phyloP scores from a whole-genome alignment of 768 basidiomycete genomes.

The Auriscalpium orientale region DNA sequence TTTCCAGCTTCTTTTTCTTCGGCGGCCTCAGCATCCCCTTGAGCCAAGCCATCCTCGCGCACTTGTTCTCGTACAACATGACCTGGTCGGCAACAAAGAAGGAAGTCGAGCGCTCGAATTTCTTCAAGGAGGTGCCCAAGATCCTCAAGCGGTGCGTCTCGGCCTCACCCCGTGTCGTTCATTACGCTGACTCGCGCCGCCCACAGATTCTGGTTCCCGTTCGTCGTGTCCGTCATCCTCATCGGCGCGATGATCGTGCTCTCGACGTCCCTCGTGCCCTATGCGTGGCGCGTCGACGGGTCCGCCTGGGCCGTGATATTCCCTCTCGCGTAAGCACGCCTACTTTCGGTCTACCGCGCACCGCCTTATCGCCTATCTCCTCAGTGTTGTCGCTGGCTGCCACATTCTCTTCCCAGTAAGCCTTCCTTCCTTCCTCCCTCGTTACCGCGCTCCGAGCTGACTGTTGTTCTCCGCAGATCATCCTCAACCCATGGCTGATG shows the following conservation, averaged over 20 bases:
- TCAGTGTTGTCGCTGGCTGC: conserved; percentile 49
- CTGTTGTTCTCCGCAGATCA: conserved; percentile 45
- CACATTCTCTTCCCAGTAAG: conserved; percentile 75
- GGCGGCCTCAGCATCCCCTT: conserved; percentile 69
- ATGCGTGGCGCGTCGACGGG: conserved; percentile 56
- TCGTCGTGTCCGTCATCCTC: conserved; percentile 44
- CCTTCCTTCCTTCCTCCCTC: conserved; percentile 10
- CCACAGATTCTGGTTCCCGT: conserved; percentile 52
- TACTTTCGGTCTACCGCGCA: background rate
- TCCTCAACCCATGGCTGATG: conserved; percentile 86
- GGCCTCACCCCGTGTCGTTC: background rate
- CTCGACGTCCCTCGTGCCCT: conserved; percentile 43
- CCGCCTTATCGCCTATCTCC: background rate
- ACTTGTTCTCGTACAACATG: conserved; percentile 71
- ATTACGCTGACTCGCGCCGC: background rate
- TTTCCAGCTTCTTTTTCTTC: conserved; percentile 66
- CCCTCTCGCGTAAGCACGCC: conserved; percentile 53
- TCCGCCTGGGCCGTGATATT: conserved; percentile 66
- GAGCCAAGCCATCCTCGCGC: conserved; percentile 54
- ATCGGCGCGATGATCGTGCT: conserved; percentile 56
- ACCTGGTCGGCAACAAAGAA: conserved; percentile 76
- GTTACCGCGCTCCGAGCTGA: conserved; percentile 10
- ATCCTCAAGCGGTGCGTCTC: conserved; percentile 52
- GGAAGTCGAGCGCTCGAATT: conserved; percentile 83
- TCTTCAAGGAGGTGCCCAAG: conserved; percentile 84